phyloP scores from a whole-genome alignment of 768 basidiomycete species.

The Lactarius indigo region DNA sequence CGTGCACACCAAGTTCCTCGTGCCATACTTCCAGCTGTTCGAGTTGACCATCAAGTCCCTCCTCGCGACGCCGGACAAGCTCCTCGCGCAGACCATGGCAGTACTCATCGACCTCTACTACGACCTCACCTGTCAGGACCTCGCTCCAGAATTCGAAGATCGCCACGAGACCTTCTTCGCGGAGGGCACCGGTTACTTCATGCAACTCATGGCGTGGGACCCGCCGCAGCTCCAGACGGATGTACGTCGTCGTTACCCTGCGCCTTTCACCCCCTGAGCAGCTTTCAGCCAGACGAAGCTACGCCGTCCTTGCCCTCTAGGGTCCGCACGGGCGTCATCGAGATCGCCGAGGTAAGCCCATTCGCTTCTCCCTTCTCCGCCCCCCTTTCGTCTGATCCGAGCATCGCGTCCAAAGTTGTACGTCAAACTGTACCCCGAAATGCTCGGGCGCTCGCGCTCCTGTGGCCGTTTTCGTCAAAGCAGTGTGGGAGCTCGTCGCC shows the following conservation, averaged over 20 bases:
- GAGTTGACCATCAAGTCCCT: slow-evolving; percentile 56
- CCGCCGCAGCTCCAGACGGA: slow-evolving; percentile 63
- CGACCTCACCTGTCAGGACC: slow-evolving; percentile 92
- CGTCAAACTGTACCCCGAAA: slow-evolving; percentile 79
- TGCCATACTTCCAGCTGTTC: slow-evolving; percentile 83
- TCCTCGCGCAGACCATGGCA: slow-evolving; percentile 70
- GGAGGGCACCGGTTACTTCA: slow-evolving; percentile 64
- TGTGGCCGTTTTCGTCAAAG: slow-evolving; percentile 75
- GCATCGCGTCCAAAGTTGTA: slow-evolving; percentile 53
- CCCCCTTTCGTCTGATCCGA: not conserved
- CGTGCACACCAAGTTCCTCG: slow-evolving; percentile 79
- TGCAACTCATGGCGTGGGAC: slow-evolving; percentile 80
- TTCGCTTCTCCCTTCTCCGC: slow-evolving; percentile 6
- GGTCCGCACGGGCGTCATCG: slow-evolving; percentile 85
- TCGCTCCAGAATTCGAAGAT: slow-evolving; percentile 94
- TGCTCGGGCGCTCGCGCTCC: slow-evolving; percentile 57
- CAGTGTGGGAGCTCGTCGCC: slow-evolving; percentile 88
- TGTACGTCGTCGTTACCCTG: slow-evolving; percentile 43
- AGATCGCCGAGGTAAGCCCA: slow-evolving; percentile 75
- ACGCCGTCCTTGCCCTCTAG: slow-evolving; percentile 84
- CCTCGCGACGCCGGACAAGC: slow-evolving; percentile 39
- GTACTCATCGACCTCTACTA: slow-evolving; percentile 85
- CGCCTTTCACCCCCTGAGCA: slow-evolving; percentile 10
- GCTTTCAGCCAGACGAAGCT: slow-evolving; percentile 66
- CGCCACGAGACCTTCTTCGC: slow-evolving; percentile 79